These are phyloP conservation scores for Bacidia gigantensis DNA, from an alignment of 495 filamentous ascomycete genomes.

Conservation along the genomic window DNA sequence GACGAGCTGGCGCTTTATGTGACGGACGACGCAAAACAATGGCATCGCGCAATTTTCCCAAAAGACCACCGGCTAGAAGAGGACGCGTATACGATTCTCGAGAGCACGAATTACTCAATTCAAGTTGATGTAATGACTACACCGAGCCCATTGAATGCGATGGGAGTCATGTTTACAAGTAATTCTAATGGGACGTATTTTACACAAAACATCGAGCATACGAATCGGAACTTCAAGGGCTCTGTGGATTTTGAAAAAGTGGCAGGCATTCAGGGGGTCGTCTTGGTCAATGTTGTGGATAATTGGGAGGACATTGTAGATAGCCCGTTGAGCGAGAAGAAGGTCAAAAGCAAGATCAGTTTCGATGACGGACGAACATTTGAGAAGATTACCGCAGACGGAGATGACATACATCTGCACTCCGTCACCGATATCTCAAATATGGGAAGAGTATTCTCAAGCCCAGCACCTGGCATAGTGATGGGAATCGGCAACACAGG, in stretches of 20 bases:
- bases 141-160: slow-evolving; percentile 38
- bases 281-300: slow-evolving; percentile 75
- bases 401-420: slow-evolving; percentile 64
- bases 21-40: slow-evolving; percentile 64
- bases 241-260: slow-evolving; percentile 91
- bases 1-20: slow-evolving; percentile 80
- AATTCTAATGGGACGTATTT: slow-evolving; percentile 97
- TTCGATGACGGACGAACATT: slow-evolving; percentile 88
- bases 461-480: slow-evolving; percentile 77
- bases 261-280: slow-evolving; percentile 74
- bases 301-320: slow-evolving; percentile 64
- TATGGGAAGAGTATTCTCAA: slow-evolving; percentile 80
- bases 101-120: slow-evolving; percentile 93
- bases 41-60: slow-evolving; percentile 88
- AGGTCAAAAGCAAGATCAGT: slow-evolving; percentile 65
- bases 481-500: slow-evolving; percentile 91
- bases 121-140: slow-evolving; percentile 84
- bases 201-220: slow-evolving; percentile 75
- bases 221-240: slow-evolving; percentile 59
- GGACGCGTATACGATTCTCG: slow-evolving; percentile 82
- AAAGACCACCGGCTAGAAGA: slow-evolving; percentile 62
- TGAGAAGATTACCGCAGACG: slow-evolving; percentile 44
- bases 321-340: slow-evolving; percentile 35
- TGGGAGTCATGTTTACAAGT: slow-evolving; percentile 81
- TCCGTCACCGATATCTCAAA: slow-evolving; percentile 73